Conservation (phyloP, 1,284 basidiomycete species). For the Cryptococcus amylolentus region DNA sequence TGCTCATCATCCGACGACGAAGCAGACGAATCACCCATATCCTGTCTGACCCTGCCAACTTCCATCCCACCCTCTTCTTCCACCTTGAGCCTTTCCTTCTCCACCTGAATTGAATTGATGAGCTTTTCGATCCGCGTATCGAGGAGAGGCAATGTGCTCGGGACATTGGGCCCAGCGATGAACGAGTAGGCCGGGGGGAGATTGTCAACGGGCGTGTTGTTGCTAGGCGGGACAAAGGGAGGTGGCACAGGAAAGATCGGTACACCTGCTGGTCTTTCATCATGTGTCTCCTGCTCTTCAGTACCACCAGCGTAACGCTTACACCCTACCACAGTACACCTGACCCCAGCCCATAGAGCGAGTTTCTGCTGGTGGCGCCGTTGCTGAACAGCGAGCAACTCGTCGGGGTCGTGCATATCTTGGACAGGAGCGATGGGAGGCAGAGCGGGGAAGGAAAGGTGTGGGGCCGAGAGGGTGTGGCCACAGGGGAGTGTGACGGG, state of each 20-base stretch:
- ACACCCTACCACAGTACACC: slow-evolving; percentile 41
- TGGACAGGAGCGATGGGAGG: slow-evolving; percentile 30
- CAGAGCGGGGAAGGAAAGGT: slow-evolving; percentile 36
- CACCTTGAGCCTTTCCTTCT: slow-evolving; percentile 13
- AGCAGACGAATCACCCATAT: slow-evolving; percentile 3
- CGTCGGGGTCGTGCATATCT: slow-evolving; percentile 15
- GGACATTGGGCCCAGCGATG: slow-evolving; percentile 19
- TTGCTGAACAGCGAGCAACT: slow-evolving; percentile 27
- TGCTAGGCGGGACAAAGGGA: slow-evolving; percentile 7
- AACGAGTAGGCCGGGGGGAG: slow-evolving; percentile 32
- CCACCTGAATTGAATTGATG: slow-evolving; percentile 39
- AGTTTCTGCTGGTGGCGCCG: slow-evolving; percentile 34
- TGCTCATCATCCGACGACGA: slow-evolving; percentile 8
- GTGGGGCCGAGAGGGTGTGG: slow-evolving; percentile 56
- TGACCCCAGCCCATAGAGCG: slow-evolving; percentile 31
- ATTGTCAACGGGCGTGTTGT: slow-evolving; percentile 39
- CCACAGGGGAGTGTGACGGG: slow-evolving; percentile 60
- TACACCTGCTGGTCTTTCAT: slow-evolving; percentile 9
- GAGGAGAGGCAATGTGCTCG: slow-evolving; percentile 35
- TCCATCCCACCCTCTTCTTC: not conserved
- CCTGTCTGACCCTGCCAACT: slow-evolving; percentile 1
- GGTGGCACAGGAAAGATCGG: slow-evolving; percentile 24
- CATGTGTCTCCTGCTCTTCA: not conserved
- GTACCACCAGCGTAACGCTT: slow-evolving; percentile 21
- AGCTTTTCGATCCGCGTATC: slow-evolving; percentile 67